phyloP scores from a whole-genome alignment of 768 basidiomycete genomes.

The Tubosaeta sp. region DNA sequence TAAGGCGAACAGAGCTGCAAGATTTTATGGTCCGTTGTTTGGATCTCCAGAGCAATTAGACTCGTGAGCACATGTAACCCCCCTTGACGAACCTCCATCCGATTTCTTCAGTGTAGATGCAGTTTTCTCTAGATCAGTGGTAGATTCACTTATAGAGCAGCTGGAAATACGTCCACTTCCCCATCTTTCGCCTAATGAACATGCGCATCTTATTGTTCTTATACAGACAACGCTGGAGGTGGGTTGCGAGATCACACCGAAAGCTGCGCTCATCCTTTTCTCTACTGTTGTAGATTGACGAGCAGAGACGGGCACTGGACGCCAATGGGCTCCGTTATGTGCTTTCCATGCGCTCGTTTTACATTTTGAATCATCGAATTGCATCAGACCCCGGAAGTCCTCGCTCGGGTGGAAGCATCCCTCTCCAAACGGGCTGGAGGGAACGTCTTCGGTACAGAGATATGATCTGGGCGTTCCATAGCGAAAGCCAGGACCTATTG shows the following conservation, averaged over 20 bases:
- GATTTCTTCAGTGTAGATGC: slow-evolving; percentile 40
- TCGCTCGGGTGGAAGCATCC: slow-evolving; percentile 37
- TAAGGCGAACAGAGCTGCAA: slow-evolving; percentile 21
- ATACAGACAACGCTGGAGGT: slow-evolving; percentile 88
- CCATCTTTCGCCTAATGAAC: slow-evolving; percentile 74
- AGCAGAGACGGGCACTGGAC: slow-evolving; percentile 87
- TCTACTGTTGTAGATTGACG: slow-evolving; percentile 62
- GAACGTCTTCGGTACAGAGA: slow-evolving; percentile 88
- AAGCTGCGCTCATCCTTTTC: background rate
- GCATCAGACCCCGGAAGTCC: slow-evolving; percentile 47
- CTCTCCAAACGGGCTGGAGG: slow-evolving; percentile 52
- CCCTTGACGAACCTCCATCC: background rate
- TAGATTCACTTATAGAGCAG: slow-evolving; percentile 56
- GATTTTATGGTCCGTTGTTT: slow-evolving; percentile 54
- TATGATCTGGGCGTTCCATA: slow-evolving; percentile 96
- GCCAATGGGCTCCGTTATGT: slow-evolving; percentile 90
- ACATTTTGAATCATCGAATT: slow-evolving; percentile 69
- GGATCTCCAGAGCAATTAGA: slow-evolving; percentile 38
- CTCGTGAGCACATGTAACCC: slow-evolving; percentile 36
- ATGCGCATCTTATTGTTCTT: slow-evolving; percentile 76
- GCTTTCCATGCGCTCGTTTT: slow-evolving; percentile 88
- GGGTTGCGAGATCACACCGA: slow-evolving; percentile 3
- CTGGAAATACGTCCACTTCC: slow-evolving; percentile 64
- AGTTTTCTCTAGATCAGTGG: slow-evolving; percentile 56
- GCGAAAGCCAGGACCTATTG: slow-evolving; percentile 87